phyloP scores from a whole-genome alignment of 805 yeast genomes.

The Candida sakaeoensis region DNA sequence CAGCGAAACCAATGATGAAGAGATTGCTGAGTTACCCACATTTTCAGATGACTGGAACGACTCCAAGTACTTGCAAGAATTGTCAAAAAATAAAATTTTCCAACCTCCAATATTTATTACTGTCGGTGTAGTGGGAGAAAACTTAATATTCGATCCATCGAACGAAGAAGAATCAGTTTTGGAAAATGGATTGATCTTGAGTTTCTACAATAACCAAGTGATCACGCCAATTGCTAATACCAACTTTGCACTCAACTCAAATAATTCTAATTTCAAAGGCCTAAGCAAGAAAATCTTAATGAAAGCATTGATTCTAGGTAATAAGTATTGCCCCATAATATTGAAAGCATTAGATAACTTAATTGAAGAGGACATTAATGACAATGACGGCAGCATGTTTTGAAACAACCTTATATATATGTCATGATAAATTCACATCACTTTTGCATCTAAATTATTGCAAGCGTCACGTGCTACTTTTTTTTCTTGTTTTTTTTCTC shows the following conservation, averaged over 20 bases:
- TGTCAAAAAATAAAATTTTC: conserved; percentile 26
- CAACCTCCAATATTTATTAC: conserved; percentile 77
- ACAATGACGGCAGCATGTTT: conserved; percentile 27
- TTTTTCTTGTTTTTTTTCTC: not conserved
- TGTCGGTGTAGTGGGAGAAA: conserved; percentile 67
- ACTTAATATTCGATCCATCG: conserved; percentile 79
- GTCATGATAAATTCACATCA: not conserved
- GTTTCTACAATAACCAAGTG: conserved; percentile 66
- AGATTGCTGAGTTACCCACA: conserved; percentile 83
- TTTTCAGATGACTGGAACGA: conserved; percentile 85
- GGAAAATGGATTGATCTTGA: conserved; percentile 75
- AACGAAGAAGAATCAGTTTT: conserved; percentile 84
- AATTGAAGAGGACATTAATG: conserved; percentile 37
- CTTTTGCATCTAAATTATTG: not conserved
- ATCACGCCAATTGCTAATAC: conserved; percentile 71
- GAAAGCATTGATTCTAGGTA: conserved; percentile 55
- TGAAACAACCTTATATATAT: too few relatives aligned
- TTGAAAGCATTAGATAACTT: conserved; percentile 52
- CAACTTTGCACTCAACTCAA: conserved; percentile 52
- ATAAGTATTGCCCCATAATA: conserved; percentile 60
- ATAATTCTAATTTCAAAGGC: conserved; percentile 50
- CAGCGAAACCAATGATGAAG: conserved; percentile 66
- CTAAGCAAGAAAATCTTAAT: conserved; percentile 45
- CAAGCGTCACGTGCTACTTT: not conserved
- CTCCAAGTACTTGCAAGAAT: conserved; percentile 32